Evolutionary conservation across 2,329 filamentous ascomycete species (phyloP).

Genomic region (Colletotrichum sp.): DNA sequence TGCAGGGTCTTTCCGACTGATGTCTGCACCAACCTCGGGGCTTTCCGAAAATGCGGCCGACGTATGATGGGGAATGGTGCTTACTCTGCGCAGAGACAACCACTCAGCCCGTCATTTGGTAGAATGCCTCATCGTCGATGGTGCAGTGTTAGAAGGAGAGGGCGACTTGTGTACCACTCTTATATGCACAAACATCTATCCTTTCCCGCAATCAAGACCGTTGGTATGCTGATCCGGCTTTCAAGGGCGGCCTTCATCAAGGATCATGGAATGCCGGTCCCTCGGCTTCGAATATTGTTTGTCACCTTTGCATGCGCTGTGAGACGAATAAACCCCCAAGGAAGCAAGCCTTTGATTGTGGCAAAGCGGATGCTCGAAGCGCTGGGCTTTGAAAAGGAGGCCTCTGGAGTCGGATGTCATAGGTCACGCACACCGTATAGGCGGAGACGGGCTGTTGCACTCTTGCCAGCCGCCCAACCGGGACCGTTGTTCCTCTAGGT

Average conservation of each 20-base stretch:
- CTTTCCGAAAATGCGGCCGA: background rate
- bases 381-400: background rate
- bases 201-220: no score
- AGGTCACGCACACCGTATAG: background rate
- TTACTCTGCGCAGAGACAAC: background rate
- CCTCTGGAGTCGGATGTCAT: background rate
- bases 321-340: background rate
- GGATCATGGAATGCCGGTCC: no score
- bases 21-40: background rate
- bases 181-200: no score
- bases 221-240: no score
- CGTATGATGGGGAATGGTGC: background rate
- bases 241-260: no score
- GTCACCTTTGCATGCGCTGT: background rate
- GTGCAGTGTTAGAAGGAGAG: no score
- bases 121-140: background rate
- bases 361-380: background rate
- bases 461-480: no score
- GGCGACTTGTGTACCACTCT: no score
- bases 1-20: no score
- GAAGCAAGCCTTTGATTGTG: background rate
- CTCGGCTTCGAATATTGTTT: no score
- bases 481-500: background rate
- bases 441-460: background rate
- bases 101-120: background rate